phyloP scores from a whole-genome alignment of 805 yeast species.

The Lipomyces spencermartinsiae region DNA sequence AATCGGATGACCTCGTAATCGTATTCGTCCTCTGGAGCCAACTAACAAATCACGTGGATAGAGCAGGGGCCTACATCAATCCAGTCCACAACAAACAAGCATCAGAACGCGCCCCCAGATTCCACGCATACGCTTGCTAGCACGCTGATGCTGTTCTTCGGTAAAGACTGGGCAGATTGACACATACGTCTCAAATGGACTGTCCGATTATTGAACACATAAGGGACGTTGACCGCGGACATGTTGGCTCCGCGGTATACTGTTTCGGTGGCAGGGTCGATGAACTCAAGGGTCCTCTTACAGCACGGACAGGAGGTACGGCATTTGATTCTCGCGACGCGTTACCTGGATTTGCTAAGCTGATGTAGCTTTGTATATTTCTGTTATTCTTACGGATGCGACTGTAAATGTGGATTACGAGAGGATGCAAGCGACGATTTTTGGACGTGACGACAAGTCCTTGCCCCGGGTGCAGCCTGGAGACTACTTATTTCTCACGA shows the following conservation, averaged over 20 bases:
- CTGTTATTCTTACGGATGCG: constrained; percentile 1
- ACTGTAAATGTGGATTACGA: neutral
- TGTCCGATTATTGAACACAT: neutral
- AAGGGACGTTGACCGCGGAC: neutral
- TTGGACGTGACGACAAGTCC: neutral
- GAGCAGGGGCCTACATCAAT: too few species aligned
- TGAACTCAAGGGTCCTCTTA: neutral
- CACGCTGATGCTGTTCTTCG: too few species aligned
- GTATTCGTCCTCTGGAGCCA: too few species aligned
- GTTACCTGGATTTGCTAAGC: neutral
- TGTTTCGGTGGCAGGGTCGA: neutral
- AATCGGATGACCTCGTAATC: too few species aligned
- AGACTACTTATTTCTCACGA: neutral
- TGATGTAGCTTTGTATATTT: neutral
- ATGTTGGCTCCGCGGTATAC: neutral
- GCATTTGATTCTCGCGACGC: neutral
- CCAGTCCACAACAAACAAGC: too few species aligned
- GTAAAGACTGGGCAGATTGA: neutral
- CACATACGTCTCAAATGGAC: neutral
- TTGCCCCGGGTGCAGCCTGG: neutral
- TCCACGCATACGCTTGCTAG: too few species aligned
- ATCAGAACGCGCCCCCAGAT: too few species aligned
- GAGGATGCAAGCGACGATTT: neutral
- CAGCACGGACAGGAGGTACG: neutral
- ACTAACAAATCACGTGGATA: too few species aligned